phyloP scores from a whole-genome alignment of 73 alveolate genomes.

The Paramecium primaurelia region DNA sequence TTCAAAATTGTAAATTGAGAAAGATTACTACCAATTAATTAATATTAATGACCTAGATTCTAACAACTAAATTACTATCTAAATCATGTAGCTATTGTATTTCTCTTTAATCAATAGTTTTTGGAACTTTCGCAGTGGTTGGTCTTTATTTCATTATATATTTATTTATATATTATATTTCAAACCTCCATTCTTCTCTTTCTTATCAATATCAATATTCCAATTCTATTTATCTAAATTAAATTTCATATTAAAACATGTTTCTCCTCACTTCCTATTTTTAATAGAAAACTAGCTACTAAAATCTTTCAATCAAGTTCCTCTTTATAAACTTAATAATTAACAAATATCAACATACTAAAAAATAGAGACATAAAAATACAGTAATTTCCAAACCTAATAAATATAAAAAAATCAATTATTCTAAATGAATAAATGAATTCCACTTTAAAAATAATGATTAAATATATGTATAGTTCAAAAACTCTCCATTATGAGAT shows the following conservation, averaged over 20 bases:
- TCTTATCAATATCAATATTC: not conserved
- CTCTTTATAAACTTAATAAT: too few species aligned
- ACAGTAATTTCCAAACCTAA: too few species aligned
- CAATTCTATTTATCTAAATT: not conserved
- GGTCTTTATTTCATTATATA: conserved; percentile 32
- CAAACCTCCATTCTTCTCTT: not conserved
- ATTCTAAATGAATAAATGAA: too few species aligned
- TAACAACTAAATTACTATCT: not conserved
- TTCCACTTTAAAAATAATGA: too few species aligned
- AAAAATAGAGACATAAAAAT: too few species aligned
- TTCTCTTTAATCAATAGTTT: not conserved
- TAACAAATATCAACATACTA: too few species aligned
- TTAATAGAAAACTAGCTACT: not conserved
- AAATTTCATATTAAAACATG: not conserved
- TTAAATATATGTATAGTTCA: too few species aligned
- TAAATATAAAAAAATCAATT: too few species aligned
- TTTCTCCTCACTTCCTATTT: not conserved
- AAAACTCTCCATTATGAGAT: too few species aligned
- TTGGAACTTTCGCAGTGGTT: conserved; percentile 38
- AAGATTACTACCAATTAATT: conserved; percentile 55
- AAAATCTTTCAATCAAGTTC: not conserved
- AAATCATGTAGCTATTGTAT: conserved; percentile 14
- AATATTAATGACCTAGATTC: not conserved
- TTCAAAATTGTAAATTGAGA: conserved; percentile 82
- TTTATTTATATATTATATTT: not conserved